These are phyloP conservation scores for Pythium rhizo-oryzae DNA, from an alignment of 352 stramenopile genomes.

Conservation along the genomic window DNA sequence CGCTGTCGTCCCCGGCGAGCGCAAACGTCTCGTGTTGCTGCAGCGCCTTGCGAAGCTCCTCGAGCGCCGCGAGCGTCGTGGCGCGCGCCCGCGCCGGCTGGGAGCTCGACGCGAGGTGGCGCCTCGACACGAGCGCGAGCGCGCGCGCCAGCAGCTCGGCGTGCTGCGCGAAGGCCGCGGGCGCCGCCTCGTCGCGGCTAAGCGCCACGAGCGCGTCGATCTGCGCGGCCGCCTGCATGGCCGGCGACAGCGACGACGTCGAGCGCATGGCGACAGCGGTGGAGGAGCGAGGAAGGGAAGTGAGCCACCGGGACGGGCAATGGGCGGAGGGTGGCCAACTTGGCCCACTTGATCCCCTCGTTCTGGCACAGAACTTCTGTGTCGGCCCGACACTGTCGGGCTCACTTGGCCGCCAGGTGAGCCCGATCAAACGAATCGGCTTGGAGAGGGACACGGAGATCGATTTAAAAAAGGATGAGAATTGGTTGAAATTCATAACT, in stretches of 20 bases:
- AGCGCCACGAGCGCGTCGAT: conserved; percentile 32
- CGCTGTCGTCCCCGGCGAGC: conserved; percentile 2
- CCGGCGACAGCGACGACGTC: conserved; percentile 19
- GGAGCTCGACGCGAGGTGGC: conserved; percentile 16
- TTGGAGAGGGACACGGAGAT: neutral
- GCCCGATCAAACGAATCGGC: neutral
- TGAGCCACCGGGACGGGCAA: neutral
- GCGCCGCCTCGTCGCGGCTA: conserved; percentile 21
- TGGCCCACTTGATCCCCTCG: too few species aligned
- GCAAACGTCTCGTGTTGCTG: conserved; percentile 24
- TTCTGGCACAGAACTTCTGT: too few species aligned
- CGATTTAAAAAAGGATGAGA: neutral
- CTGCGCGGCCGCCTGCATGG: conserved; percentile 14
- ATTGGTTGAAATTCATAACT: conserved; percentile 14
- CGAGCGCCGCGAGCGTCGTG: conserved; percentile 35
- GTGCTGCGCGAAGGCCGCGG: conserved; percentile 18
- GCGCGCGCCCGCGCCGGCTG: conserved; percentile 21
- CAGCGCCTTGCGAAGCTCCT: conserved; percentile 38
- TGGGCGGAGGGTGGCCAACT: neutral
- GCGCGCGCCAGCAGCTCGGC: conserved; percentile 32
- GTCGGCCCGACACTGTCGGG: too few species aligned
- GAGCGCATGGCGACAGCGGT: conserved; percentile 25
- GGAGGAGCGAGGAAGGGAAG: neutral
- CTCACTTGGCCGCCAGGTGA: too few species aligned
- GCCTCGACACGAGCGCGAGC: conserved; percentile 26